Conservation (phyloP, 2,329 filamentous ascomycete species). For the Fusarium sp. region DNA sequence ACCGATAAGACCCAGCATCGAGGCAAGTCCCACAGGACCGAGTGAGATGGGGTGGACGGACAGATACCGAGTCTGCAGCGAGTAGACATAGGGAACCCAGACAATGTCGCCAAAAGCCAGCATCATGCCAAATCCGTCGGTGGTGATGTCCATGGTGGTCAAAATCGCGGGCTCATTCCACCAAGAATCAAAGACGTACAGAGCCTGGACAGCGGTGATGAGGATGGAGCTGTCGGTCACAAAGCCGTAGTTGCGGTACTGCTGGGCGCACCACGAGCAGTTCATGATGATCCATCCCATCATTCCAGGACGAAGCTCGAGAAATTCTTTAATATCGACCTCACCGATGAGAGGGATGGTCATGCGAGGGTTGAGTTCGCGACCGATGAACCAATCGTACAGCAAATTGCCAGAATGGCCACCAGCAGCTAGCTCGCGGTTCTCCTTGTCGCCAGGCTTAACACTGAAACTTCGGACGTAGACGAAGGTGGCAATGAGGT, state of each 20-base stretch:
- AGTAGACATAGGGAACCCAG: slow-evolving; percentile 94
- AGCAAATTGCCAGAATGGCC: slow-evolving; percentile 87
- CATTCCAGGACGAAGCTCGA: slow-evolving; percentile 92
- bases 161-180: slow-evolving; percentile 91
- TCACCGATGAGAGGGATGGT: slow-evolving; percentile 84
- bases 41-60: slow-evolving; percentile 86
- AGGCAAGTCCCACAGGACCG: slow-evolving; percentile 75
- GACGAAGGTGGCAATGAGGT: slow-evolving; percentile 80
- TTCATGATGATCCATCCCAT: slow-evolving; percentile 91
- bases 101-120: slow-evolving; percentile 91
- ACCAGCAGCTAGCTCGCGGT: slow-evolving; percentile 85
- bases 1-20: slow-evolving; percentile 76
- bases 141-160: slow-evolving; percentile 94
- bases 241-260: slow-evolving; percentile 87
- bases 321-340: slow-evolving; percentile 91
- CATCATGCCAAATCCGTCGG: slow-evolving; percentile 96
- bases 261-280: slow-evolving; percentile 86
- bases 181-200: slow-evolving; percentile 88
- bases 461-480: slow-evolving; percentile 89
- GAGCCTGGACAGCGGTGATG: slow-evolving; percentile 80
- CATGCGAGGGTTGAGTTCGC: slow-evolving; percentile 92
- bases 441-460: slow-evolving; percentile 78
- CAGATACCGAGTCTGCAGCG: slow-evolving; percentile 86
- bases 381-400: slow-evolving; percentile 97
- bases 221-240: slow-evolving; percentile 90